Evolutionary conservation across 2,329 filamentous ascomycete genomes (phyloP), one percentile per base, ranked within the genome.

Genomic region (Aureobasidium uvarum): DNA sequence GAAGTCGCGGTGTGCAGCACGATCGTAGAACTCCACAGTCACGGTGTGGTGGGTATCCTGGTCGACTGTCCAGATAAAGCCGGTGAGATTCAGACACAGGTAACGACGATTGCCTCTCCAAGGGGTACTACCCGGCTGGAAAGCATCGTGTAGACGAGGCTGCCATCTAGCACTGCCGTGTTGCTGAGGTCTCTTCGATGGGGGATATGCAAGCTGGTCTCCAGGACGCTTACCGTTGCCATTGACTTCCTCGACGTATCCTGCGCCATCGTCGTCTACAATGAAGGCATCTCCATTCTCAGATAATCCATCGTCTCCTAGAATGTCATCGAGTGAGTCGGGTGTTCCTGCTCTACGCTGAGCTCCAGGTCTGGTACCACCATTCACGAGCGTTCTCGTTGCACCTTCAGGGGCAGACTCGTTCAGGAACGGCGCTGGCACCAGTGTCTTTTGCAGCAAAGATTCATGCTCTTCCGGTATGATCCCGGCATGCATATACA

Each of bases 1-100:
- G 72, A 97, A 97, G 75, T 98, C 92, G 55, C 94, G 86, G 75
- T 96, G 90, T 66, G 90, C 88, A 70, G 96, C 92, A 66, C 92
- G 89, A 76, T 99, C 96, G 75, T 98, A 97, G 75, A 99, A 99
- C 72, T 98, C 95, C 1, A 98, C 93, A 0, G 93, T 97, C 13
- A 99, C 89, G 1, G 95, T 99, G 74, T 98, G 76, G 66, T 83
- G 87, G 0, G 89, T 90, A 73, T 97, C 93, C 77, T 99, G 95
- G 71, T 96, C 91, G 20, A 99, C 91, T 0, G 94, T 98, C 92
- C 95, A 99, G 10, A 97, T 91, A 73, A 96, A 95, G 0, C 96
- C 95, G 62, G 93, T 91, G 66, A 99, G 80, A 74, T 98, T 98
- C 46, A 98, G 84, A 73, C 92, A 96, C 0, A 99, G 84, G 74